These are phyloP conservation scores for Penicillium sp. DNA, from an alignment of 2,329 filamentous ascomycete genomes.

Conservation along the genomic window DNA sequence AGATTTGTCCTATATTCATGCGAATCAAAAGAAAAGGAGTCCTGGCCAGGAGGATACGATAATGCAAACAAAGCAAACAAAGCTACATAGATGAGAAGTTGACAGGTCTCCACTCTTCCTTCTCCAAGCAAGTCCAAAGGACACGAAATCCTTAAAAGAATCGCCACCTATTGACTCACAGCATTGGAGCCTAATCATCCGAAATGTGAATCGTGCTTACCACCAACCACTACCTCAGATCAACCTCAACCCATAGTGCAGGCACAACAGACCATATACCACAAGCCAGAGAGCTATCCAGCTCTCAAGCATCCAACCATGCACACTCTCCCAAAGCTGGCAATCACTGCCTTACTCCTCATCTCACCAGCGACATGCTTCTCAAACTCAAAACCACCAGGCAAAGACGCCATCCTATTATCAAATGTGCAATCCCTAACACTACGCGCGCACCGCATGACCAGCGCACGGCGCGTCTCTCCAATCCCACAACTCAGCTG, in stretches of 20 bases:
- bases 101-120: not conserved
- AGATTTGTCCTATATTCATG: too few relatives aligned
- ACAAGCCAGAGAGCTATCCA: not conserved
- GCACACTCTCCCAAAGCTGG: slow-evolving; percentile 11
- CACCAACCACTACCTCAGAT: not conserved
- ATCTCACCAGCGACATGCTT: slow-evolving; percentile 17
- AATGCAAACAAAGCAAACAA: slow-evolving; percentile 3
- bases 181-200: not conserved
- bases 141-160: slow-evolving; percentile 2
- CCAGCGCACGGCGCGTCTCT: slow-evolving; percentile 70
- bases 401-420: slow-evolving; percentile 55
- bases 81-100: not conserved
- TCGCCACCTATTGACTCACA: slow-evolving; percentile 4
- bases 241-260: not conserved
- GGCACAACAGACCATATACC: not conserved
- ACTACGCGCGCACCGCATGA: slow-evolving; percentile 64
- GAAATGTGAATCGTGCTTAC: not conserved
- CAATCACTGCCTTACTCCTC: slow-evolving; percentile 22
- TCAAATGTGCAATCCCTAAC: slow-evolving; percentile 74
- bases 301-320: slow-evolving; percentile 13
- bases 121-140: not conserved
- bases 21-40: too few relatives aligned
- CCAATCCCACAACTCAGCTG: slow-evolving; percentile 78
- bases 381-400: slow-evolving; percentile 23
- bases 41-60: too few relatives aligned